Evolutionary conservation across 2,329 filamentous ascomycete genomes (phyloP).

Genomic region (Talaromyces albobiverticillius): DNA sequence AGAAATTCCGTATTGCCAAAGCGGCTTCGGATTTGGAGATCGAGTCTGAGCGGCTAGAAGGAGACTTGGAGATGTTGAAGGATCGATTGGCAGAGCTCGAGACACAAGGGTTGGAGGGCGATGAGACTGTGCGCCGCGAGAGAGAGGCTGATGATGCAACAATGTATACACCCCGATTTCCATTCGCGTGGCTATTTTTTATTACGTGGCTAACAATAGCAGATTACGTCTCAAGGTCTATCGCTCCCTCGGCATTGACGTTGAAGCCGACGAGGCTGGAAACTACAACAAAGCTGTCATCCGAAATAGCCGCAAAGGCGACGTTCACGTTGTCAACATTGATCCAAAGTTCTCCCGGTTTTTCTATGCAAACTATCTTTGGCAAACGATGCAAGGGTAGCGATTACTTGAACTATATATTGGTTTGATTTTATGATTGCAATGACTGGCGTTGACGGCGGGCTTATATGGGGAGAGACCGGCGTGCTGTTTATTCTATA

Average conservation of each 20-base stretch:
- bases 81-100: constrained; percentile 78
- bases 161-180: constrained; percentile 29
- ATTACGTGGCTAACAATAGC: neutral
- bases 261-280: constrained; percentile 75
- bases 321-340: constrained; percentile 92
- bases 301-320: constrained; percentile 78
- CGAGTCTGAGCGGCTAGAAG: constrained; percentile 86
- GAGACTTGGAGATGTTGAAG: constrained; percentile 71
- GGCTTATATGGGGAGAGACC: neutral
- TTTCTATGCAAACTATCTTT: constrained; percentile 96
- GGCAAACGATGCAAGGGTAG: constrained; percentile 70
- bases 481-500: constrained; percentile 1
- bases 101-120: constrained; percentile 79
- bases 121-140: constrained; percentile 49
- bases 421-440: neutral
- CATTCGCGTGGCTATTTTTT: neutral
- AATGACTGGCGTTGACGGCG: constrained; percentile 7
- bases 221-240: constrained; percentile 85
- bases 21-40: constrained; percentile 84
- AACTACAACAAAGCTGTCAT: constrained; percentile 85
- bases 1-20: constrained; percentile 95
- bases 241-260: constrained; percentile 83
- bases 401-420: neutral
- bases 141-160: constrained; percentile 51
- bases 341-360: constrained; percentile 87